Conservation (phyloP, 331 rosid genomes). For the Dryas integrifolia region DNA sequence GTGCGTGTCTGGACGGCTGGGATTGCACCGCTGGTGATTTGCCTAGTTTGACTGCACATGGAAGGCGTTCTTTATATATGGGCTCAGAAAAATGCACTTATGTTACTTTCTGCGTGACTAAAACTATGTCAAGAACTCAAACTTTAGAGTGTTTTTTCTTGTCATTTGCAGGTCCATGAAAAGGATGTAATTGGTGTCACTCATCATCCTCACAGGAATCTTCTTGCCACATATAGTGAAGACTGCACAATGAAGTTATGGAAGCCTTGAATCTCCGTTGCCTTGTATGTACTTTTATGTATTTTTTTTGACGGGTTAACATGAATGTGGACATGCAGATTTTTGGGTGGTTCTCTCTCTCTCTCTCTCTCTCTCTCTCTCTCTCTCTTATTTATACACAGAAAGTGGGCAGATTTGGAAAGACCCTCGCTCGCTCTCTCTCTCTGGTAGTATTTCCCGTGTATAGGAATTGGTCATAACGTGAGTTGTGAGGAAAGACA, state of each 20-base stretch:
- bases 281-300: not conserved
- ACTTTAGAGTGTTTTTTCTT: not conserved
- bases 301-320: not conserved
- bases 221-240: slow-evolving; percentile 79
- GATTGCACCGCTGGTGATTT: no score
- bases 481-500: no score
- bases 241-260: slow-evolving; percentile 93
- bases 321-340: not conserved
- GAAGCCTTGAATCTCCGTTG: slow-evolving; percentile 63
- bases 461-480: no score
- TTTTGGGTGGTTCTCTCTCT: not conserved
- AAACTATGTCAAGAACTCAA: not conserved
- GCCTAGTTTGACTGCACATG: no score
- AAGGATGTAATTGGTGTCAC: slow-evolving; percentile 87
- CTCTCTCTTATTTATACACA: not conserved
- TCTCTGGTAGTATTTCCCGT: no score
- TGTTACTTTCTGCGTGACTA: not conserved
- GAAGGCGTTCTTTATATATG: not conserved
- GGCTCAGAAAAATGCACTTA: not conserved
- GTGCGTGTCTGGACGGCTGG: not conserved
- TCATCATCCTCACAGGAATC: slow-evolving; percentile 98
- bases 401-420: not conserved
- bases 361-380: no score
- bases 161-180: slow-evolving; percentile 74
- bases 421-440: not conserved